phyloP scores from a whole-genome alignment of 176 grass and related monocot genomes.

The Zea mays region Zm-B73-REFERENCE-NAM-5.0 NC_050100.1:178925501-178926000 shows the following conservation, averaged over 20 bases:
- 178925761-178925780: constrained; percentile 63
- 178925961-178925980: constrained; percentile 36
- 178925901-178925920: constrained; percentile 5
- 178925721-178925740: constrained; percentile 40
- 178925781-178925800: constrained; percentile 41
- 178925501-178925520: constrained; percentile 29
- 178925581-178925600: constrained; percentile 82
- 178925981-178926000: not conserved
- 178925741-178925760: constrained; percentile 33
- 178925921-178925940: constrained; percentile 24
- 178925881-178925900: constrained; percentile 41
- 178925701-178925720: constrained; percentile 41
- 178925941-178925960: constrained; percentile 27
- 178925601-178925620: constrained; percentile 70
- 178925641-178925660: constrained; percentile 64
- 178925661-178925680: constrained; percentile 40
- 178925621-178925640: constrained; percentile 75
- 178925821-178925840: constrained; percentile 5
- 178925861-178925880: constrained; percentile 21
- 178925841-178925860: constrained; percentile 48
- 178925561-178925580: constrained; percentile 53
- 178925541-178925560: not conserved
- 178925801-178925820: constrained; percentile 23
- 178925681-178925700: constrained; percentile 30
- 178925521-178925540: not conserved